Evolutionary conservation across 345 rosid genomes (phyloP), one percentile per base, ranked within the genome.

Genomic region (Hirschfeldia incana): DNA sequence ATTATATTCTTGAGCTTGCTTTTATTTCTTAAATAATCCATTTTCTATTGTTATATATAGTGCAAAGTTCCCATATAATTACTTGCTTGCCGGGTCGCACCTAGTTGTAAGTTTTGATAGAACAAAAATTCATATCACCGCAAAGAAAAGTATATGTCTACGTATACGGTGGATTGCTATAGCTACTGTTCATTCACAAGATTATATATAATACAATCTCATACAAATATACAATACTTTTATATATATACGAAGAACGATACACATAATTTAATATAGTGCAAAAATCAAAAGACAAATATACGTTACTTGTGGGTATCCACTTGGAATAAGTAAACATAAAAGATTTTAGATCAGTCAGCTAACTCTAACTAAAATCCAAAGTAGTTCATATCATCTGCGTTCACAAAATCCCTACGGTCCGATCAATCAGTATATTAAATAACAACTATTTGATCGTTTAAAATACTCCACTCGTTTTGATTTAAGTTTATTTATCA

Each of bases 341-440:
- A 29, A 73, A 67, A 67, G 34, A 36, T 30, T 53, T 65, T 65
- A 72, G 73, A 79, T 73, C 70, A 79, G 74, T 79, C 69, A 60
- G 78, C 82, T 73, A 79, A 61, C 78, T 79, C 68, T 73, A 67
- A 26, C 78, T 73, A 79, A 68, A 79, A 34, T 79, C 82, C 78
- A 79, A 79, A 59, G n/a, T 46, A 59, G 15, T 61, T 61, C 33
- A 49, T 67, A 67, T 67, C 26, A 46, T 60, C 7, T 39, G 33
- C 55, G 27, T 12, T 33, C 66, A 61, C 11, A 74, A 61, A 71
- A 79, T 51, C 65, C 74, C 60, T 34, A 69, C 70, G 76, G 65
- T 61, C 59, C 78, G 67, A 74, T 28, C 51, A 67, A 67, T 78
- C 57, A 72, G 8, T 32, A 67, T 33, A 73, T 42, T 33, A 65